Conservation (phyloP, 2,329 filamentous ascomycete genomes). For the Venturia aucupariae region DNA sequence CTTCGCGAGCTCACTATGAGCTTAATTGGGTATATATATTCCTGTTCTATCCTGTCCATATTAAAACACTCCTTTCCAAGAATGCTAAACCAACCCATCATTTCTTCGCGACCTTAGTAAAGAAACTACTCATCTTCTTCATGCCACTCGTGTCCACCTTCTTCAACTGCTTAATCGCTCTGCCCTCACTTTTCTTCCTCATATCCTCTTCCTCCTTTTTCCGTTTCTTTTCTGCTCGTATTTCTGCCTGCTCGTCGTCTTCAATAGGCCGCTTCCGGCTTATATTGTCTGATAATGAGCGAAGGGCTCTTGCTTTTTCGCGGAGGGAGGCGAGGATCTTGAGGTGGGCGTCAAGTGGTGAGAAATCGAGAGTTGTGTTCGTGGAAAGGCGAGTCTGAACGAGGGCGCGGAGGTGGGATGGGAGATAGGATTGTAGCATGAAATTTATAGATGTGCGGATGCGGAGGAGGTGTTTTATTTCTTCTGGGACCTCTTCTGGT, state of each 20-base stretch:
- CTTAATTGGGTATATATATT: neutral
- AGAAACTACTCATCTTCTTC: conserved; percentile 96
- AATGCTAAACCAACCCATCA: neutral
- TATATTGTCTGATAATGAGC: conserved; percentile 60
- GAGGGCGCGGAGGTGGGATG: conserved; percentile 22
- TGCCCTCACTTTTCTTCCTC: conserved; percentile 69
- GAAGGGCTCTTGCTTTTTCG: conserved; percentile 59
- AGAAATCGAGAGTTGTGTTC: conserved; percentile 48
- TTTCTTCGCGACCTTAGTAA: conserved; percentile 38
- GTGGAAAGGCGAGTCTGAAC: conserved; percentile 8
- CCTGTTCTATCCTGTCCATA: neutral
- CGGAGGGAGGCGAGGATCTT: conserved; percentile 56
- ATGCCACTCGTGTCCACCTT: conserved; percentile 90
- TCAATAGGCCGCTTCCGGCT: conserved; percentile 54
- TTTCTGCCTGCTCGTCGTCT: conserved; percentile 53
- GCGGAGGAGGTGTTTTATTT: conserved; percentile 52
- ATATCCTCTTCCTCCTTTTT: conserved; percentile 85
- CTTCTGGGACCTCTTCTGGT: conserved; percentile 19
- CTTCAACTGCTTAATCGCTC: conserved; percentile 68
- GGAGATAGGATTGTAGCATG: conserved; percentile 53
- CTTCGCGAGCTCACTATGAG: neutral
- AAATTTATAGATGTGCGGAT: conserved; percentile 56
- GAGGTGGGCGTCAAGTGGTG: conserved; percentile 61
- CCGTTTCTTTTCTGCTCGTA: conserved; percentile 68
- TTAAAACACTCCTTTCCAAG: neutral